Base-by-base conservation (phyloP, 2,329 filamentous ascomycete genomes). In the Albifimbria verrucaria region DNA sequence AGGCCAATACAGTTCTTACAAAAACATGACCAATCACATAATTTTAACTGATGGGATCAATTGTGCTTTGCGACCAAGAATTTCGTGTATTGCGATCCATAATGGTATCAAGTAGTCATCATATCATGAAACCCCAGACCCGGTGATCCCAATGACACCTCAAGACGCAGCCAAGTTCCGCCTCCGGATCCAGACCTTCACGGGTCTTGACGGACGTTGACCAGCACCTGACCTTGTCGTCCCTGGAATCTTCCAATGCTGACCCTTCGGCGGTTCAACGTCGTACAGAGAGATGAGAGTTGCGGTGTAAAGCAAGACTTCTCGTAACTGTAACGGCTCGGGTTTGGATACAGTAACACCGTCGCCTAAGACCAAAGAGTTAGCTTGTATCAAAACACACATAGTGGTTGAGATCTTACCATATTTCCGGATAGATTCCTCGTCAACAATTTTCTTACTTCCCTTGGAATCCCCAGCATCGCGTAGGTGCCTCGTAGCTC, bases 251-350 rank as follows among this genome's bases (percentile, higher is more conserved):
- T 54, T 52, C 70, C 68, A 72, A 6, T 51, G 53, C 4, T 58
- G 48, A 12, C 63, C 65, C 6, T 59, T 57, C 1, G 61, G 61
- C 1, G 71, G 65, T 45, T 62, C 53, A 22, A 74, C 63, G 20
- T 73, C 68, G 51, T 73, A 74, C 23, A 72, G 62, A 0, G 68
- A 65, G 26, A 73, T 56, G 15, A 74, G 64, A 15, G 67, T 58
- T 0, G 71, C 64, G 9, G 67, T 58, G 51, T 67, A 72, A 15
- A 72, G 49, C 3, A 73, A 48, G 6, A 72, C 62, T 50, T 73
- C 70, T 26, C 67, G 64, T 15, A 65, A 21, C 2, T 69, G 64
- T 47, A 72, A 66, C 0, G 58, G 58, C 2, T 65, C 59, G 7
- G 70, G 68, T 20, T 70, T 66, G 52, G 62, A 68, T 61, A 72